phyloP scores from a whole-genome alignment of 1,284 basidiomycete species.

The Tilletia horrida region DNA sequence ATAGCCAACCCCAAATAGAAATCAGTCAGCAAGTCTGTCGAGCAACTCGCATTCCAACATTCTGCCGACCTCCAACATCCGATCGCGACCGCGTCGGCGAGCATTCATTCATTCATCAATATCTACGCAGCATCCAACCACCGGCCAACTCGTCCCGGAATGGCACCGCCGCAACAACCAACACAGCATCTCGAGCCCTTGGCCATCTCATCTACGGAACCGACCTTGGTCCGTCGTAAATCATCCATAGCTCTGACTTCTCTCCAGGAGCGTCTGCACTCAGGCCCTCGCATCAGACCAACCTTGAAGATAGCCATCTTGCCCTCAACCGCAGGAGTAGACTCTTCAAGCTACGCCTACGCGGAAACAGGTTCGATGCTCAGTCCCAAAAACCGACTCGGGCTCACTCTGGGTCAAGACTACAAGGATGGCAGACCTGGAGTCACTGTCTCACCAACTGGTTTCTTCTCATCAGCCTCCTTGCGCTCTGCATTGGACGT shows the following conservation, averaged over 20 bases:
- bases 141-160: not conserved
- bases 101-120: not conserved
- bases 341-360: not conserved
- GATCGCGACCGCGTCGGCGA: not conserved
- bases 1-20: not conserved
- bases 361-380: not conserved
- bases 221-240: not conserved
- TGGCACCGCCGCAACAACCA: not conserved
- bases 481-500: not conserved
- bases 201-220: not conserved
- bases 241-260: not conserved
- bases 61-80: not conserved
- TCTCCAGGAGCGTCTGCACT: slow-evolving; percentile 10
- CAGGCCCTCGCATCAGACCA: slow-evolving; percentile 12
- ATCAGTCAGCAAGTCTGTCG: not conserved
- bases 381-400: not conserved
- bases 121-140: not conserved
- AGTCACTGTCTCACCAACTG: not conserved
- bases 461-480: not conserved
- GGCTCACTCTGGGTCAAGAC: not conserved
- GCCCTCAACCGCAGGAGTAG: not conserved
- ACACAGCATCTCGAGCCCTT: not conserved
- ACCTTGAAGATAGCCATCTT: not conserved
- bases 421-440: not conserved
- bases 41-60: not conserved